phyloP scores from a whole-genome alignment of 371 early-diverging fungal species.

The Mortierella sp. region DNA sequence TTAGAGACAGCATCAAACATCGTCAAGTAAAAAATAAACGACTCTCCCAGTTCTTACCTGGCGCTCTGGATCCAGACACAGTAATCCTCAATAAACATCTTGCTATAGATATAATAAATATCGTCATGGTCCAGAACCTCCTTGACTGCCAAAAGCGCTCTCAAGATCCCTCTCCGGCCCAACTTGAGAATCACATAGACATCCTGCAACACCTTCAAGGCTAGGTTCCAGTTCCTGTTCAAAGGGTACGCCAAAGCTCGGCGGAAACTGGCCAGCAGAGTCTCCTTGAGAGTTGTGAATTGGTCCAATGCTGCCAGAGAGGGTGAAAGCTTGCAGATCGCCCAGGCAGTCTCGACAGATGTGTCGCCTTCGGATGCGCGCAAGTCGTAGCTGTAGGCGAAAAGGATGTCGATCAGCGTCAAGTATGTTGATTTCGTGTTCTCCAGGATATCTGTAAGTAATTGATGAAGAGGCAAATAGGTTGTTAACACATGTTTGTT shows the following conservation, averaged over 20 bases:
- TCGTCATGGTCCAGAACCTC: conserved; percentile 89
- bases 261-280: conserved; percentile 75
- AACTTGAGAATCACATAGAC: conserved; percentile 86
- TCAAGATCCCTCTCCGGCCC: conserved; percentile 86
- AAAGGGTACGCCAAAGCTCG: conserved; percentile 91
- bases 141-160: conserved; percentile 84
- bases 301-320: conserved; percentile 86
- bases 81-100: conserved; percentile 94
- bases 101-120: conserved; percentile 86
- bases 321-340: conserved; percentile 88
- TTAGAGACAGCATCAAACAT: neutral
- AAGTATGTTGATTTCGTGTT: conserved; percentile 81
- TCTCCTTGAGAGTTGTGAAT: conserved; percentile 77
- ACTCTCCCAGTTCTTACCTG: conserved; percentile 53
- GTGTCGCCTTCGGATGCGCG: conserved; percentile 89
- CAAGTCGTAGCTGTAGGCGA: conserved; percentile 91
- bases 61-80: conserved; percentile 96
- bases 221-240: conserved; percentile 83
- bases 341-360: conserved; percentile 94
- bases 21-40: conserved; percentile 1
- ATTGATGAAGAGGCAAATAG: neutral
- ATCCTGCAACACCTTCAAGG: conserved; percentile 82
- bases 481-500: neutral
- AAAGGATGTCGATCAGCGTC: conserved; percentile 92
- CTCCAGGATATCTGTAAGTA: conserved; percentile 67